Percentiles rank a stretch among this genome's conserved stretches.
phyloP scores from a whole-genome alignment of 1,284 basidiomycete species.

The Crucibulum parvulum region DNA sequence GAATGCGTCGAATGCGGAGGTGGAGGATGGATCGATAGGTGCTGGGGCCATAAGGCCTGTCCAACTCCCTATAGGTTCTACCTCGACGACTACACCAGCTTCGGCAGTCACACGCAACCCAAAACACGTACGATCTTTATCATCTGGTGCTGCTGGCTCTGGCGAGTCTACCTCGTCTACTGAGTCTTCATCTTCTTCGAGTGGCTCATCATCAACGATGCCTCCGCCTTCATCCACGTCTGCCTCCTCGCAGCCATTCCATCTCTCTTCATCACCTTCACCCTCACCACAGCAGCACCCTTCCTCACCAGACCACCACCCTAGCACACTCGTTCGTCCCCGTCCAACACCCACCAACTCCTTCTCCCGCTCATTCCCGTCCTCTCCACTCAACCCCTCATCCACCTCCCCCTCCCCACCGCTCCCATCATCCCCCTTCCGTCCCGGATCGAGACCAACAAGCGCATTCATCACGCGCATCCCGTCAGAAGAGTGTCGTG shows the following conservation, averaged over 20 bases:
- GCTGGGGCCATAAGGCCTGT: too few relatives aligned
- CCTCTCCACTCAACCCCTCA: constrained; percentile 25
- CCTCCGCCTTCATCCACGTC: neutral
- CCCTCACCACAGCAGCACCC: neutral
- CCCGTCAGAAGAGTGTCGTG: constrained; percentile 29
- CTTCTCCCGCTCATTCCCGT: constrained; percentile 12
- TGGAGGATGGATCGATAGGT: too few relatives aligned
- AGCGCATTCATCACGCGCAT: constrained; percentile 19
- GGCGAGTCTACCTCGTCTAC: too few relatives aligned
- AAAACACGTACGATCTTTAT: too few relatives aligned
- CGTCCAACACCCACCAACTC: constrained; percentile 2
- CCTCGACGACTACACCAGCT: too few relatives aligned
- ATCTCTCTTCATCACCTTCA: neutral
- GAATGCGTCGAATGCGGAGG: too few relatives aligned
- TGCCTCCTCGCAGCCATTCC: neutral
- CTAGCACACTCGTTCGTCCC: neutral
- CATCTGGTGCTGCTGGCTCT: too few relatives aligned
- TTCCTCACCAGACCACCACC: neutral
- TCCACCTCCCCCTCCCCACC: neutral
- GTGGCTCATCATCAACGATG: neutral
- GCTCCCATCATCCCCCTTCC: constrained; percentile 13
- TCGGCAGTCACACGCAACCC: too few relatives aligned
- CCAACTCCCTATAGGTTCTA: too few relatives aligned
- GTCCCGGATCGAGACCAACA: constrained; percentile 8
- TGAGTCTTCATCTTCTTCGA: neutral